Evolutionary conservation across 2,329 filamentous ascomycete species (phyloP).

Genomic region (Talaromyces rugulosus): DNA sequence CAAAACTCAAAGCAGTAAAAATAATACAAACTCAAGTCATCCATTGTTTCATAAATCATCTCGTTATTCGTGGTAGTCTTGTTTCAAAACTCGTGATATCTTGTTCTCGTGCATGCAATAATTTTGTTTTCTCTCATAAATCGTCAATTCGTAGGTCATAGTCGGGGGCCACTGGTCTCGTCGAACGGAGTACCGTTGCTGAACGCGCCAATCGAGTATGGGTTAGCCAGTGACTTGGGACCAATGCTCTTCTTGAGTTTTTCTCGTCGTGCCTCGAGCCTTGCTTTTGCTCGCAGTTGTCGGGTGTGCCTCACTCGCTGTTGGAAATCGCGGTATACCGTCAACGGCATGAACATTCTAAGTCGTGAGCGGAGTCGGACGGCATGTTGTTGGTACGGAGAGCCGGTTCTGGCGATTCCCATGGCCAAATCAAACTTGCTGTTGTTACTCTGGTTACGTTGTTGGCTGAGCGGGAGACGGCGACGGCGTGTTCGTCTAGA

Average conservation of each 20-base stretch:
- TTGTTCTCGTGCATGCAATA: slow-evolving; percentile 3
- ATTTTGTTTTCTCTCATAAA: slow-evolving; percentile 4
- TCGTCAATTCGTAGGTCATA: slow-evolving; percentile 5
- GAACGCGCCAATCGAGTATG: slow-evolving; percentile 14
- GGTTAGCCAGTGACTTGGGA: slow-evolving; percentile 34
- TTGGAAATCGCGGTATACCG: slow-evolving; percentile 48
- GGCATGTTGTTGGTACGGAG: slow-evolving; percentile 26
- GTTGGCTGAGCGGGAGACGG: slow-evolving; percentile 29
- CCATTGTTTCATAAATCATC: neutral
- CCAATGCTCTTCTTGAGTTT: slow-evolving; percentile 54
- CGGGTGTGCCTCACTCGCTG: slow-evolving; percentile 43
- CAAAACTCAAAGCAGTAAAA: neutral
- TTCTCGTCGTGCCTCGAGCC: slow-evolving; percentile 50
- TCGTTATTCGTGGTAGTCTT: neutral
- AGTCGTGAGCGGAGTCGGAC: slow-evolving; percentile 36
- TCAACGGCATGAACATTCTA: slow-evolving; percentile 48
- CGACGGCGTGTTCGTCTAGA: slow-evolving; percentile 16
- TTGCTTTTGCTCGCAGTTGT: slow-evolving; percentile 41
- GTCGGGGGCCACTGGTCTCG: neutral
- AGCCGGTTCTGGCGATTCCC: slow-evolving; percentile 24
- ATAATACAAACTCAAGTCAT: neutral
- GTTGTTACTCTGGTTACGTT: slow-evolving; percentile 24
- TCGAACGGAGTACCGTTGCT: slow-evolving; percentile 9
- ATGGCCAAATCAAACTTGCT: slow-evolving; percentile 13
- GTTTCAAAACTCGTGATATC: slow-evolving; percentile 5